A percentile compares a stretch with the other conserved stretches of the same genome.
Evolutionary conservation across 2,329 filamentous ascomycete genomes (phyloP).

Genomic region (Colletotrichum euphorbiae): DNA sequence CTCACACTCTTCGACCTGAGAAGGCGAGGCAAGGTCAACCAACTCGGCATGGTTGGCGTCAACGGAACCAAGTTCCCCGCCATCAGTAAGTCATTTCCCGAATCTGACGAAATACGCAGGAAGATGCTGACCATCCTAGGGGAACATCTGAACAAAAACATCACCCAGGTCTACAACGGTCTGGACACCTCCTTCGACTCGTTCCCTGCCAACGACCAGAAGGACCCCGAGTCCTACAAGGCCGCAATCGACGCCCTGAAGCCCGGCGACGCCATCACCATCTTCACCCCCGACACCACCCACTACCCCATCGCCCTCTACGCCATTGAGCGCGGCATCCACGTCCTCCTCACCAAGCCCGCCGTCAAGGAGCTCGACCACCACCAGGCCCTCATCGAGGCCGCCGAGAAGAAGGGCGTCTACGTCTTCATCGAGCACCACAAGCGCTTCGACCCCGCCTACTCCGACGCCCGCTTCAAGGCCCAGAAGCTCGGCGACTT

Average conservation of each 20-base stretch:
- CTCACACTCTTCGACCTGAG: slow-evolving; percentile 90
- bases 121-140: slow-evolving; percentile 57
- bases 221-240: slow-evolving; percentile 88
- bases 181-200: slow-evolving; percentile 89
- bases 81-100: slow-evolving; percentile 72
- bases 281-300: slow-evolving; percentile 94
- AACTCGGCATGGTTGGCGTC: slow-evolving; percentile 89
- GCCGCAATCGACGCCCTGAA: slow-evolving; percentile 84
- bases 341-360: slow-evolving; percentile 94
- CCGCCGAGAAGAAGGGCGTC: slow-evolving; percentile 78
- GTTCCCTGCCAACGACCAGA: slow-evolving; percentile 78
- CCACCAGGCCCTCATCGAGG: slow-evolving; percentile 80
- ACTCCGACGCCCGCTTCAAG: slow-evolving; percentile 85
- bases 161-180: slow-evolving; percentile 86
- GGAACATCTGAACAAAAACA: slow-evolving; percentile 88
- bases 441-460: slow-evolving; percentile 95
- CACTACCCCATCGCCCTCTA: slow-evolving; percentile 94
- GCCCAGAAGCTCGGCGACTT: slow-evolving; percentile 87
- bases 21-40: slow-evolving; percentile 86
- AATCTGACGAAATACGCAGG: neutral
- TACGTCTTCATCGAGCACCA: slow-evolving; percentile 97
- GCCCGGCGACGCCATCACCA: slow-evolving; percentile 89
- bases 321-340: slow-evolving; percentile 87
- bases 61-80: slow-evolving; percentile 91
- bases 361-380: slow-evolving; percentile 86